phyloP scores from a whole-genome alignment of 2,329 filamentous ascomycete species.

The Trichoderma koningii region DNA sequence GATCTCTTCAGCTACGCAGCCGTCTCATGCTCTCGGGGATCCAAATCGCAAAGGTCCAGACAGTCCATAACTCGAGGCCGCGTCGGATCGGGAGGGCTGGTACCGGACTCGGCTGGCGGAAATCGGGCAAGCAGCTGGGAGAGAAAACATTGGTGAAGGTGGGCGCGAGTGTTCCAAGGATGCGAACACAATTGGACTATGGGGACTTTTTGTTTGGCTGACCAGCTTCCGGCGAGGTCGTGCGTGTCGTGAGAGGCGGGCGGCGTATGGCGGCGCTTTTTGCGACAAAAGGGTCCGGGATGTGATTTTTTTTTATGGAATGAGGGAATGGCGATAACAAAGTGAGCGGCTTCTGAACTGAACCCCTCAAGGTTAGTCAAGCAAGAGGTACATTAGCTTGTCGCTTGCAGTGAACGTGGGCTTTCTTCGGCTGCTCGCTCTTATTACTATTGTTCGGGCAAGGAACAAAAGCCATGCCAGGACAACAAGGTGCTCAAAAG shows the following conservation, averaged over 20 bases:
- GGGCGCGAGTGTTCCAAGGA: conserved; percentile 26
- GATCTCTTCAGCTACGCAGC: conserved; percentile 33
- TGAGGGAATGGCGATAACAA: conserved; percentile 27
- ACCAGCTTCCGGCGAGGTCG: background rate
- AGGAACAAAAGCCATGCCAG: background rate
- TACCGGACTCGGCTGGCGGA: conserved; percentile 42
- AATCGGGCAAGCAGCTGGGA: conserved; percentile 41
- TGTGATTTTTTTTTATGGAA: conserved; percentile 18
- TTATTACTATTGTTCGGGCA: background rate
- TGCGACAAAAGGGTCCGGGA: conserved; percentile 16
- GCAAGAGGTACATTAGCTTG: too few species aligned
- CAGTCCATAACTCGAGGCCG: conserved; percentile 41
- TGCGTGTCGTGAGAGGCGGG: conserved; percentile 11
- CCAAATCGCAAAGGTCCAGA: conserved; percentile 37
- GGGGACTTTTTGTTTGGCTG: background rate
- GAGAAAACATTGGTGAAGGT: conserved; percentile 43
- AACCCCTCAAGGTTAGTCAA: conserved; percentile 31
- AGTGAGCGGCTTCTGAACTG: conserved; percentile 31
- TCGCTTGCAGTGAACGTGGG: conserved; percentile 26
- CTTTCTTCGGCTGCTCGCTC: conserved; percentile 30
- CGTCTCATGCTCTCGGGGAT: conserved; percentile 42
- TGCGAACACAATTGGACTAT: background rate
- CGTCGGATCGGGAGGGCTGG: conserved; percentile 35
- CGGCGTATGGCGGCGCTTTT: background rate
- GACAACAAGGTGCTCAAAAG: background rate